Conservation (phyloP, 179 eudicot genomes). For the Carnegiea gigantea region DNA sequence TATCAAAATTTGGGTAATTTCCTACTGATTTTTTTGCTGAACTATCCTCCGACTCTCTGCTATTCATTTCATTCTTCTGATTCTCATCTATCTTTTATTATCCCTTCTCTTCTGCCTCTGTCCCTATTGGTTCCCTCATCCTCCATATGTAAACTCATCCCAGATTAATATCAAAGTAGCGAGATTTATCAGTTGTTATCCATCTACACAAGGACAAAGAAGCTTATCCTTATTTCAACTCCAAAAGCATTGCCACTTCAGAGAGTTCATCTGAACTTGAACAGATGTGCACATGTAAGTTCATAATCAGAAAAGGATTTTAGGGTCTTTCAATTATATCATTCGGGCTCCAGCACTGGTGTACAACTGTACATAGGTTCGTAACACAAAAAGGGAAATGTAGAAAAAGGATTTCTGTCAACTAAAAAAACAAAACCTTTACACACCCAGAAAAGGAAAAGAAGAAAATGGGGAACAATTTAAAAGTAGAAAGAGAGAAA, state of each 20-base stretch:
- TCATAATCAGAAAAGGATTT: background rate
- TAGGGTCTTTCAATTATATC: background rate
- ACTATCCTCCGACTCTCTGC: background rate
- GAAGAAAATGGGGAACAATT: background rate
- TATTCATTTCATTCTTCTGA: background rate
- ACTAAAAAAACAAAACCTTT: background rate
- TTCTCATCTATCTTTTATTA: background rate
- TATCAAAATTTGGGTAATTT: background rate
- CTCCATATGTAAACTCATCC: background rate
- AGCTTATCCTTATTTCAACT: background rate
- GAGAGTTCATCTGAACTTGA: background rate
- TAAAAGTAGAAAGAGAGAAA: background rate
- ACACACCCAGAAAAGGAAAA: background rate
- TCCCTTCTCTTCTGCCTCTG: background rate
- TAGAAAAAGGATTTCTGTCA: background rate
- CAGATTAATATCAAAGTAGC: background rate
- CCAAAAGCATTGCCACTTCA: background rate
- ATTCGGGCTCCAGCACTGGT: background rate
- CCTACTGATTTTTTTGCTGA: background rate
- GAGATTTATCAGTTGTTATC: background rate
- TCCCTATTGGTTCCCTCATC: constrained; percentile 6
- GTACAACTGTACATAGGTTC: background rate
- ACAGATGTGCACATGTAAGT: background rate
- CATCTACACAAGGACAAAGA: background rate
- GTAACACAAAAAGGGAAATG: too few species aligned